Percentiles rank a stretch among this genome's conserved stretches.
phyloP scores from a whole-genome alignment of 768 basidiomycete genomes.

The Tephrocybe sp. region DNA sequence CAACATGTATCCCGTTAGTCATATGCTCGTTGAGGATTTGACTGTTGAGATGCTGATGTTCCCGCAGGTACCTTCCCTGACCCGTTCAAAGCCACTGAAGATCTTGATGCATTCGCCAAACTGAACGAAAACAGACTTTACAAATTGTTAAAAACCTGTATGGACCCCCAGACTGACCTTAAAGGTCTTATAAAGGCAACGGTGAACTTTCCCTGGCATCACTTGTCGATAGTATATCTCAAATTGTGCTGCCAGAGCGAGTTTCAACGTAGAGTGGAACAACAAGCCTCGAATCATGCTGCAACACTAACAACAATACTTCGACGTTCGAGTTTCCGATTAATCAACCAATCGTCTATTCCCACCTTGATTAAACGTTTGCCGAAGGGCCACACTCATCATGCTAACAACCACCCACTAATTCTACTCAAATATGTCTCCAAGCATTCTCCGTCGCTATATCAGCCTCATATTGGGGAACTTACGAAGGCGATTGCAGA shows the following conservation, averaged over 20 bases:
- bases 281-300: conserved; percentile 55
- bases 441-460: conserved; percentile 74
- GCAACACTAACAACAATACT: conserved; percentile 71
- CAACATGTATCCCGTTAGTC: conserved; percentile 60
- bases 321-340: conserved; percentile 64
- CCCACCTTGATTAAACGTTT: conserved; percentile 74
- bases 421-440: conserved; percentile 58
- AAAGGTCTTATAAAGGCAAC: conserved; percentile 76
- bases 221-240: conserved; percentile 17
- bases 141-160: conserved; percentile 75
- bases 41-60: neutral
- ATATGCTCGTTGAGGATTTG: neutral
- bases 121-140: conserved; percentile 84
- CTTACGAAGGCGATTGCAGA: conserved; percentile 72
- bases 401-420: conserved; percentile 44
- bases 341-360: conserved; percentile 84
- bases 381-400: conserved; percentile 45
- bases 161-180: conserved; percentile 83
- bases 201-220: conserved; percentile 31
- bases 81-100: conserved; percentile 69
- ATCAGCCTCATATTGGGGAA: conserved; percentile 71
- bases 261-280: conserved; percentile 72
- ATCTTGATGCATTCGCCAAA: conserved; percentile 80
- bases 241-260: conserved; percentile 52
- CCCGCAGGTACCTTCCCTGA: conserved; percentile 58